Conservation (phyloP, 2,329 filamentous ascomycete genomes). For the Colletotrichum camelliae region DNA sequence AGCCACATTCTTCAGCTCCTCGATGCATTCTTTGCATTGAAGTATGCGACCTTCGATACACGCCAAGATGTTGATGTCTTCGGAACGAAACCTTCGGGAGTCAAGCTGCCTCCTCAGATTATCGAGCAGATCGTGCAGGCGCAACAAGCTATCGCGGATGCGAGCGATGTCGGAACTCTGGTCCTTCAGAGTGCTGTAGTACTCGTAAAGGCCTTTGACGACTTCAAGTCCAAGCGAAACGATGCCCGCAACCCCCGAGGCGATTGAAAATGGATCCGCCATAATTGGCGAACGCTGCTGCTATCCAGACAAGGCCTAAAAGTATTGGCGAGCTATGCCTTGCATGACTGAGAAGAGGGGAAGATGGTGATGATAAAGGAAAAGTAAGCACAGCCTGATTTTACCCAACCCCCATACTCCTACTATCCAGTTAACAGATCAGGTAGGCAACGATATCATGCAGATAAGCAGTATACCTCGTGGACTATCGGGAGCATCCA, state of each 20-base stretch:
- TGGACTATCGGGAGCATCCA: fast-evolving
- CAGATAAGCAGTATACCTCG: fast-evolving
- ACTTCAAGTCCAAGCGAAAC: constrained; percentile 41
- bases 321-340: no score
- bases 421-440: no score
- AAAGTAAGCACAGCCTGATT: no score
- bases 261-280: constrained; percentile 17
- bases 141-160: constrained; percentile 28
- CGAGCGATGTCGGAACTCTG: constrained; percentile 28
- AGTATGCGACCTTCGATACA: constrained; percentile 10
- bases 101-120: not conserved
- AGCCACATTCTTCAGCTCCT: constrained; percentile 29
- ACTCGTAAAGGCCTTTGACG: constrained; percentile 35
- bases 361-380: no score
- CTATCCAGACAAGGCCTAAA: not conserved
- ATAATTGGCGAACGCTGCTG: not conserved
- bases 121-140: constrained; percentile 8
- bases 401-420: no score
- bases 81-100: constrained; percentile 25
- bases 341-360: no score
- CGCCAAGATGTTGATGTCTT: constrained; percentile 27
- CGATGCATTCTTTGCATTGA: constrained; percentile 30
- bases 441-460: not conserved
- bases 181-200: constrained; percentile 33
- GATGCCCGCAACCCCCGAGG: constrained; percentile 32